Conservation (phyloP, 768 basidiomycete species). For the Lactifluus piperatus region DNA sequence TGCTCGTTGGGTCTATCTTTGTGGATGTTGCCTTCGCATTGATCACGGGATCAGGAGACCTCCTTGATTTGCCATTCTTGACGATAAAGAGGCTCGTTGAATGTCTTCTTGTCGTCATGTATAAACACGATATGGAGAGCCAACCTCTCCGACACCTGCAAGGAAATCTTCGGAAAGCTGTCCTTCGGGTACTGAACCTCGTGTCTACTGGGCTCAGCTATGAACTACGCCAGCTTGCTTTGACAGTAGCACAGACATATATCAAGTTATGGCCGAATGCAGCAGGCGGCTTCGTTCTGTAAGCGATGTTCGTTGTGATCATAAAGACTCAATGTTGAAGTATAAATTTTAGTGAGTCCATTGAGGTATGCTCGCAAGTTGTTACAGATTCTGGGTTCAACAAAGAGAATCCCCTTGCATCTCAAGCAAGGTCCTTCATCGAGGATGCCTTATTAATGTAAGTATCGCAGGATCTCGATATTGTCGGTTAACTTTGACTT, state of each 20-base stretch:
- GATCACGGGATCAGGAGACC: slow-evolving; percentile 38
- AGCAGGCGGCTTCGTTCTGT: slow-evolving; percentile 48
- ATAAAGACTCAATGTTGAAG: background rate
- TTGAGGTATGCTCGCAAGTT: slow-evolving; percentile 44
- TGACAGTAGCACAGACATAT: slow-evolving; percentile 54
- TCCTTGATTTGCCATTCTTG: slow-evolving; percentile 43
- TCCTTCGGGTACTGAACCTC: slow-evolving; percentile 43
- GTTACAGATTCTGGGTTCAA: slow-evolving; percentile 39
- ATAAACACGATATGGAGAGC: slow-evolving; percentile 67
- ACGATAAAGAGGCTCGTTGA: slow-evolving; percentile 56
- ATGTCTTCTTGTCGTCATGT: slow-evolving; percentile 52
- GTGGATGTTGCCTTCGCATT: slow-evolving; percentile 51
- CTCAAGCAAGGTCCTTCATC: slow-evolving; percentile 49
- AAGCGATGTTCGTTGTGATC: slow-evolving; percentile 20
- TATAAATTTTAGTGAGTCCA: slow-evolving; percentile 35
- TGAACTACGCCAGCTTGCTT: slow-evolving; percentile 56
- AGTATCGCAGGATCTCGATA: slow-evolving; percentile 25
- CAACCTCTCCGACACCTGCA: slow-evolving; percentile 46
- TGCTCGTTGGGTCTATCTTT: slow-evolving; percentile 54
- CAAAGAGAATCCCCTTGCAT: slow-evolving; percentile 48
- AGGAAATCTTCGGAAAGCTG: slow-evolving; percentile 41
- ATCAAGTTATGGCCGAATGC: slow-evolving; percentile 50
- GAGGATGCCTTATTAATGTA: slow-evolving; percentile 37
- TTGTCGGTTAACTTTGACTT: slow-evolving; percentile 7
- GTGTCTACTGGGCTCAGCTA: slow-evolving; percentile 48